Conservation (phyloP, 176 grass and related monocot species). For the sorghum (Sorghum bicolor) region Sorghum_bicolor_NCBIv3 NC_012870.2:76823001-76823500, state of each 20-base stretch:
- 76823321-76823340: constrained; percentile 44
- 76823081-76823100: constrained; percentile 78
- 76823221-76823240: neutral
- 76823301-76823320: constrained; percentile 84
- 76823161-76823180: constrained; percentile 75
- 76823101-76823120: constrained; percentile 69
- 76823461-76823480: constrained; percentile 63
- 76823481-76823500: constrained; percentile 71
- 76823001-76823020: constrained; percentile 96
- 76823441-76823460: neutral
- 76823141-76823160: constrained; percentile 84
- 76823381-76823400: constrained; percentile 75
- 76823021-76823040: constrained; percentile 83
- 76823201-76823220: neutral
- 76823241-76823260: neutral
- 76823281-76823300: constrained; percentile 66
- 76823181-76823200: neutral
- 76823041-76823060: constrained; percentile 80
- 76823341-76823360: constrained; percentile 27
- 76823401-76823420: constrained; percentile 15
- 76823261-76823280: neutral
- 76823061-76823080: constrained; percentile 89
- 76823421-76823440: neutral
- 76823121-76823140: constrained; percentile 82
- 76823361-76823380: constrained; percentile 53